phyloP scores from a whole-genome alignment of 2,329 filamentous ascomycete genomes.

The Phaeophleospora eucalypticola region DNA sequence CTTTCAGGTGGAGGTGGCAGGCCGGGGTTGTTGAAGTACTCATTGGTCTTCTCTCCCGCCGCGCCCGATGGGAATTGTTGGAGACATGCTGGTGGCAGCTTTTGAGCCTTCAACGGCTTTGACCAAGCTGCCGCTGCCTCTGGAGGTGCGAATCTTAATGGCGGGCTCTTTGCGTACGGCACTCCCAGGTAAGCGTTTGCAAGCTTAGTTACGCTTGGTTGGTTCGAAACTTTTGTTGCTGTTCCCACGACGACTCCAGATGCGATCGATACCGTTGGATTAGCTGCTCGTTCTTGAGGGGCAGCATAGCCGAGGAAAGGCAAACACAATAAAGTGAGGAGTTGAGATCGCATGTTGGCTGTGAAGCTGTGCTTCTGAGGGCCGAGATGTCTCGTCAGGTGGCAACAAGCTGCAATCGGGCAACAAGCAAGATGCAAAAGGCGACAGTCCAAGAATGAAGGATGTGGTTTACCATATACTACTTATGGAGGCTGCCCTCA shows the following conservation, averaged over 20 bases:
- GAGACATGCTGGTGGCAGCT: constrained; percentile 16
- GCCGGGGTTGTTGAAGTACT: constrained; percentile 19
- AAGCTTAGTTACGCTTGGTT: constrained; percentile 13
- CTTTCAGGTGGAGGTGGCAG: constrained; percentile 13
- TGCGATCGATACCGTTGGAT: constrained; percentile 18
- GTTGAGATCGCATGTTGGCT: neutral
- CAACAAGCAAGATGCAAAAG: too few species aligned
- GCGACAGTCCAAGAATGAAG: too few species aligned
- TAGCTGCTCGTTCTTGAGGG: neutral
- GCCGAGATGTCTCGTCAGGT: too few species aligned
- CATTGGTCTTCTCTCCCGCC: constrained; percentile 4
- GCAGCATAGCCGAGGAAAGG: neutral
- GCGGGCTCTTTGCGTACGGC: constrained; percentile 18
- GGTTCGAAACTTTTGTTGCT: constrained; percentile 14
- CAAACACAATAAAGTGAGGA: neutral
- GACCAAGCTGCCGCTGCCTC: constrained; percentile 10
- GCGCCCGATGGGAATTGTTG: constrained; percentile 18
- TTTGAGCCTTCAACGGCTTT: constrained; percentile 11
- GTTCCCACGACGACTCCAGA: constrained; percentile 19
- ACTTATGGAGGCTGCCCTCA: too few species aligned
- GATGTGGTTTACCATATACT: too few species aligned
- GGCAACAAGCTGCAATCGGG: too few species aligned
- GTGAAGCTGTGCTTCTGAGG: too few species aligned
- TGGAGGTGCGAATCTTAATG: constrained; percentile 20
- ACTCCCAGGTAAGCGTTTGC: constrained; percentile 20